Percentiles rank a stretch among this genome's conserved stretches.
Conservation (phyloP, 1,284 basidiomycete genomes). For the Chalciporus sp. region DNA sequence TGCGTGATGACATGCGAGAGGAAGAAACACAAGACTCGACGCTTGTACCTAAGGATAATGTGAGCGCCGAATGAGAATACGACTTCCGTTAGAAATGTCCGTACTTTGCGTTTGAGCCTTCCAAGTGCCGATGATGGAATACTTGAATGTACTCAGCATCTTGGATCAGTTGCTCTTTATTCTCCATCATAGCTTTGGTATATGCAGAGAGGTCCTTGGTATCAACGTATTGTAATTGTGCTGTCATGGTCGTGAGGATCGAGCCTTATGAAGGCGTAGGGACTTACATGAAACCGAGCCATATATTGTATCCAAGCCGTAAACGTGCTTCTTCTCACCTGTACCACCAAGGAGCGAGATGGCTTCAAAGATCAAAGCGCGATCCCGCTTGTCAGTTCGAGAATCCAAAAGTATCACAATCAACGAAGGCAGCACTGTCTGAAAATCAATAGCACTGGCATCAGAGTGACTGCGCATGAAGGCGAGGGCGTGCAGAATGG, state of each 20-base stretch:
- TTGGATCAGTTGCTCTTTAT: slow-evolving; percentile 65
- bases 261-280: not conserved
- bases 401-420: slow-evolving; percentile 65
- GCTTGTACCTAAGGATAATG: slow-evolving; percentile 61
- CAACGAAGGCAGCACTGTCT: slow-evolving; percentile 81
- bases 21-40: slow-evolving; percentile 77
- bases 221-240: slow-evolving; percentile 78
- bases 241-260: slow-evolving; percentile 39
- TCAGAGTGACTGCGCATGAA: slow-evolving; percentile 75
- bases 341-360: slow-evolving; percentile 52
- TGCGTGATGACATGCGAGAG: slow-evolving; percentile 81
- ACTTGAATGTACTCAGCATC: slow-evolving; percentile 66
- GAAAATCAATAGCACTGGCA: slow-evolving; percentile 75
- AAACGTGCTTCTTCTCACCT: slow-evolving; percentile 57
- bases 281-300: slow-evolving; percentile 65
- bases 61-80: slow-evolving; percentile 10
- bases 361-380: slow-evolving; percentile 67
- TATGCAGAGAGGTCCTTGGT: slow-evolving; percentile 73
- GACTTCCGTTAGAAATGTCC: slow-evolving; percentile 22
- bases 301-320: slow-evolving; percentile 84
- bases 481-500: slow-evolving; percentile 69
- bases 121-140: slow-evolving; percentile 67
- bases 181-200: slow-evolving; percentile 54
- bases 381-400: slow-evolving; percentile 61
- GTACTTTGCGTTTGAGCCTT: slow-evolving; percentile 51